Evolutionary conservation across 1,139 yeast genomes (phyloP).

Genomic region (Pichia sp.): DNA sequence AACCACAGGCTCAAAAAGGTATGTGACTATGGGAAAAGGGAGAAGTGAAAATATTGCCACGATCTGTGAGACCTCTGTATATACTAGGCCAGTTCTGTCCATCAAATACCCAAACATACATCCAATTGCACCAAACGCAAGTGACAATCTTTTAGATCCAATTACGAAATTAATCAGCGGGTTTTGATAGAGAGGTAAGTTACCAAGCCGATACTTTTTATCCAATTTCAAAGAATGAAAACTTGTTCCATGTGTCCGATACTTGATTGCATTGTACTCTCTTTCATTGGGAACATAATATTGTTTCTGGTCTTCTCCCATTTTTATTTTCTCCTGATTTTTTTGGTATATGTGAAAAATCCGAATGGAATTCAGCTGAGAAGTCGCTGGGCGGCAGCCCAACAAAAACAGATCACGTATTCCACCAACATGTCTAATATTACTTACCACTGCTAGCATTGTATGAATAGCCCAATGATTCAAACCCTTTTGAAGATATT

Average conservation of each 20-base stretch:
- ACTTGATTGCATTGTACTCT: slow-evolving; percentile 23
- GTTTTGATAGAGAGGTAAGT: slow-evolving; percentile 52
- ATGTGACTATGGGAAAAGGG: slow-evolving; percentile 52
- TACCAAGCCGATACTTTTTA: slow-evolving; percentile 46
- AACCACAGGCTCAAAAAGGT: slow-evolving; percentile 63
- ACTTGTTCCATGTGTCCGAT: slow-evolving; percentile 30
- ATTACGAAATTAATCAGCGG: slow-evolving; percentile 56
- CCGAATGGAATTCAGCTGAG: neutral
- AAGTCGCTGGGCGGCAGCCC: neutral
- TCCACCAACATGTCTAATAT: neutral
- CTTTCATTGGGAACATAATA: slow-evolving; percentile 26
- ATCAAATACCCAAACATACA: slow-evolving; percentile 53
- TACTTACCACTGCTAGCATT: neutral
- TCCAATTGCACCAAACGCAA: slow-evolving; percentile 55
- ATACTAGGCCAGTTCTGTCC: slow-evolving; percentile 53
- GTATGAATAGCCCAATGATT: too few relatives aligned
- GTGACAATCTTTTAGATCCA: slow-evolving; percentile 48
- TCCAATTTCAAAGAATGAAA: slow-evolving; percentile 28
- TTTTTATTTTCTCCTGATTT: slow-evolving; percentile 19
- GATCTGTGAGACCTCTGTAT: slow-evolving; percentile 48
- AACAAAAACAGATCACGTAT: neutral
- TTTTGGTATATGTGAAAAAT: slow-evolving; percentile 1
- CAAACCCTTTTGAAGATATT: too few relatives aligned
- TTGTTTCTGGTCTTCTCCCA: slow-evolving; percentile 31
- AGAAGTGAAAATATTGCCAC: slow-evolving; percentile 39